phyloP scores from a whole-genome alignment of 139 green algal genomes.

The Chlorella sp. region DNA sequence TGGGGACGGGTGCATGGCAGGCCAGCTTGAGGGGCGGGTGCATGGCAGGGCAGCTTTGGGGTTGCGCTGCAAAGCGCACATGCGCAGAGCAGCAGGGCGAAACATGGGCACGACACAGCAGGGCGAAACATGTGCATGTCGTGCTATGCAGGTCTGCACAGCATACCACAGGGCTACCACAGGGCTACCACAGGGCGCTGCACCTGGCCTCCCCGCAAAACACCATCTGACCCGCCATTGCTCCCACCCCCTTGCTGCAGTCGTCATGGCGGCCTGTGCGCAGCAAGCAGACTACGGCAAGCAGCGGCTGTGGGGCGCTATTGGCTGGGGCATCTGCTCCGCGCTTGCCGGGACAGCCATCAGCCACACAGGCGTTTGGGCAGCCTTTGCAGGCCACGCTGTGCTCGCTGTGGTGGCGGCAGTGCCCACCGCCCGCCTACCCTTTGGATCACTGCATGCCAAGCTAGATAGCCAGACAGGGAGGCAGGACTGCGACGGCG shows the following conservation, averaged over 20 bases:
- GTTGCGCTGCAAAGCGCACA: too few relatives aligned
- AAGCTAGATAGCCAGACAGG: constrained; percentile 16
- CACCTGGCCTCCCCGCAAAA: too few relatives aligned
- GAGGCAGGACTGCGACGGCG: not conserved
- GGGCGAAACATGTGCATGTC: too few relatives aligned
- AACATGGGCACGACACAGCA: too few relatives aligned
- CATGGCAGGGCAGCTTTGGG: too few relatives aligned
- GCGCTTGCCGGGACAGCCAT: constrained; percentile 30
- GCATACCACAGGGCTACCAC: too few relatives aligned
- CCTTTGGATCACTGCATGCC: constrained; percentile 38
- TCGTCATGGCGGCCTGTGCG: constrained; percentile 50
- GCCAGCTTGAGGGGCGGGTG: too few relatives aligned
- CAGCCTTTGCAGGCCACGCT: constrained; percentile 38
- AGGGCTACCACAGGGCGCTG: too few relatives aligned
- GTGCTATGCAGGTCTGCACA: too few relatives aligned
- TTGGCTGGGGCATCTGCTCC: constrained; percentile 51
- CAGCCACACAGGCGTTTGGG: constrained; percentile 2
- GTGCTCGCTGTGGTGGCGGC: not conserved
- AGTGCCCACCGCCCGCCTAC: constrained; percentile 22
- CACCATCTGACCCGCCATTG: too few relatives aligned
- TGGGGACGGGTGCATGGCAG: too few relatives aligned
- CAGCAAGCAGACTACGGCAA: constrained; percentile 38
- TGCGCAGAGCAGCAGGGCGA: too few relatives aligned
- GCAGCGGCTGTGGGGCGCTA: constrained; percentile 49
- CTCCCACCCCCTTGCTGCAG: not conserved